These are phyloP conservation scores for Corchorus capsularis DNA, from an alignment of 345 rosid species.

Conservation along the genomic window DNA sequence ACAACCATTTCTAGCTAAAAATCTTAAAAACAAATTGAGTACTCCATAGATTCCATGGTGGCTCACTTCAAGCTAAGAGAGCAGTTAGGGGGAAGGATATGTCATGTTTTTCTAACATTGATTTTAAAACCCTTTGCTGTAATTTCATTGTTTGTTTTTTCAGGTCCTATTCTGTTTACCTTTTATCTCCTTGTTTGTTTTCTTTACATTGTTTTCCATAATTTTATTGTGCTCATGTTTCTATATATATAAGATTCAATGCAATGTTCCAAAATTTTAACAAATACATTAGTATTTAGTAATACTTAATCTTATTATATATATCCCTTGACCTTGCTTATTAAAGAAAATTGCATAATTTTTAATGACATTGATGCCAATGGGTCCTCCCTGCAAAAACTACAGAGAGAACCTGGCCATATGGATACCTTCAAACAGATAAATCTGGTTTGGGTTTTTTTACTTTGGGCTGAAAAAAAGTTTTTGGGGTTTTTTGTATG, in stretches of 20 bases:
- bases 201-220: slow-evolving; percentile 10
- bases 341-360: background rate
- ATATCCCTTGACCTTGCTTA: slow-evolving; percentile 14
- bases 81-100: slow-evolving; percentile 30
- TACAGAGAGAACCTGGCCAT: slow-evolving; percentile 21
- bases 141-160: slow-evolving; percentile 41
- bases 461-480: slow-evolving; percentile 10
- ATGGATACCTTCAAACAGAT: slow-evolving; percentile 18
- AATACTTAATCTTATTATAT: background rate
- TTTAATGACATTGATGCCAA: background rate
- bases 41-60: slow-evolving; percentile 27
- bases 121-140: slow-evolving; percentile 15
- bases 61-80: slow-evolving; percentile 35
- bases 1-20: slow-evolving; percentile 25
- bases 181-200: slow-evolving; percentile 37
- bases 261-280: background rate
- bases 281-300: background rate
- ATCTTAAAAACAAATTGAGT: slow-evolving; percentile 10
- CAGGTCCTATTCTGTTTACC: slow-evolving; percentile 37
- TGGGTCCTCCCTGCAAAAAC: slow-evolving; percentile 2
- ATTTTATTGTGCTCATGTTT: background rate
- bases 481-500: background rate
- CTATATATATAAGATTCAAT: slow-evolving; percentile 6
- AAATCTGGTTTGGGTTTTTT: slow-evolving; percentile 5
- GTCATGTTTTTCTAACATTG: background rate